phyloP scores from a whole-genome alignment of 108 stramenopile genomes.

The Hondaea fermentalgiana region DNA sequence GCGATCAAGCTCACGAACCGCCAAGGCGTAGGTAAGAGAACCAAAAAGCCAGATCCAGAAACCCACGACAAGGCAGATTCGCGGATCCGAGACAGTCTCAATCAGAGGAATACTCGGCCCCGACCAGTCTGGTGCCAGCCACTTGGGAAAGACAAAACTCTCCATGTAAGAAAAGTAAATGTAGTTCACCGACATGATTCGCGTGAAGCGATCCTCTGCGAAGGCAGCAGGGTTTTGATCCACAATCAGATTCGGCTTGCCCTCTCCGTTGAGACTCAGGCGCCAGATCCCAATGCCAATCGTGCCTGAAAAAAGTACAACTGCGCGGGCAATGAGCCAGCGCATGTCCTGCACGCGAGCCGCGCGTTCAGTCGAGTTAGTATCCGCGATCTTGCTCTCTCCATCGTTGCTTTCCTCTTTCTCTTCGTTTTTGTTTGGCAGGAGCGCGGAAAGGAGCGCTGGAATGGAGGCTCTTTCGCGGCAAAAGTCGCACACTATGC shows the following conservation, averaged over 20 bases:
- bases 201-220: not conserved
- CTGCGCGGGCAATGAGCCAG: not conserved
- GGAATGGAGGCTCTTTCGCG: not conserved
- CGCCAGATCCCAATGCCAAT: not conserved
- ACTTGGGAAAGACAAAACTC: not conserved
- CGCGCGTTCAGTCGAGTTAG: not conserved
- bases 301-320: not conserved
- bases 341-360: not conserved
- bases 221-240: not conserved
- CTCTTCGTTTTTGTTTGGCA: not conserved
- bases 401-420: not conserved
- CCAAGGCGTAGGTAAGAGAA: not conserved
- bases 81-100: not conserved
- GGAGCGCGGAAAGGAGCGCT: not conserved
- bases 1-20: not conserved
- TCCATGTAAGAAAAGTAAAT: not conserved
- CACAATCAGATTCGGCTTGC: not conserved
- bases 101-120: not conserved
- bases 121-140: not conserved
- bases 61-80: not conserved
- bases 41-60: constrained; percentile 4
- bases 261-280: not conserved
- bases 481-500: not conserved
- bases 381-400: not conserved
- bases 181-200: not conserved